These are phyloP conservation scores for Dalbergia cochinchinensis DNA, from an alignment of 306 rosid genomes.

Conservation along the genomic window DNA sequence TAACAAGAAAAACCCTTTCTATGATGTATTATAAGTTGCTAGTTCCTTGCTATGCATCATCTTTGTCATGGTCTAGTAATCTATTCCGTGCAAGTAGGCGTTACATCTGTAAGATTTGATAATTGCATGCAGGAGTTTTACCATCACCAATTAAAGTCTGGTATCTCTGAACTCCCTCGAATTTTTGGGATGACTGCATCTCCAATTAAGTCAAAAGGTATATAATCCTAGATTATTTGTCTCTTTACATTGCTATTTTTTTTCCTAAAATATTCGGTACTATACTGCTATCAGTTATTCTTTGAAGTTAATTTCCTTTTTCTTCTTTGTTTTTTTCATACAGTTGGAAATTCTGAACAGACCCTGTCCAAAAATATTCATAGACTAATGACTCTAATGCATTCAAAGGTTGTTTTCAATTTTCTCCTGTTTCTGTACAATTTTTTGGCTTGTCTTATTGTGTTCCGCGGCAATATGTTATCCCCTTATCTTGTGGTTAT, in stretches of 20 bases:
- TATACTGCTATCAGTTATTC: conserved; percentile 1
- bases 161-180: conserved; percentile 66
- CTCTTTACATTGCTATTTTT: conserved; percentile 15
- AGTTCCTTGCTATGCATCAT: conserved; percentile 8
- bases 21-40: conserved; percentile 6
- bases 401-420: conserved; percentile 74
- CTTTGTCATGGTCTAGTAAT: conserved; percentile 22
- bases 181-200: conserved; percentile 96
- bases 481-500: conserved; percentile 3
- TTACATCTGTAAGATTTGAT: conserved; percentile 34
- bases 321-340: conserved; percentile 20
- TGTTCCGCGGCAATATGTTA: conserved; percentile 23
- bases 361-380: conserved; percentile 57
- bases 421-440: conserved; percentile 9
- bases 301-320: conserved; percentile 32
- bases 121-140: conserved; percentile 76
- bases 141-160: conserved; percentile 57
- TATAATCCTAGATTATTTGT: neutral
- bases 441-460: conserved; percentile 11
- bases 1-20: too few species aligned
- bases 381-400: conserved; percentile 71
- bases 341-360: conserved; percentile 63
- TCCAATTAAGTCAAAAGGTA: conserved; percentile 89
- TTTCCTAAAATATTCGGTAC: neutral
- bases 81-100: conserved; percentile 7